Evolutionary conservation across 2,329 filamentous ascomycete species (phyloP).

Genomic region (Penicillium sp.): DNA sequence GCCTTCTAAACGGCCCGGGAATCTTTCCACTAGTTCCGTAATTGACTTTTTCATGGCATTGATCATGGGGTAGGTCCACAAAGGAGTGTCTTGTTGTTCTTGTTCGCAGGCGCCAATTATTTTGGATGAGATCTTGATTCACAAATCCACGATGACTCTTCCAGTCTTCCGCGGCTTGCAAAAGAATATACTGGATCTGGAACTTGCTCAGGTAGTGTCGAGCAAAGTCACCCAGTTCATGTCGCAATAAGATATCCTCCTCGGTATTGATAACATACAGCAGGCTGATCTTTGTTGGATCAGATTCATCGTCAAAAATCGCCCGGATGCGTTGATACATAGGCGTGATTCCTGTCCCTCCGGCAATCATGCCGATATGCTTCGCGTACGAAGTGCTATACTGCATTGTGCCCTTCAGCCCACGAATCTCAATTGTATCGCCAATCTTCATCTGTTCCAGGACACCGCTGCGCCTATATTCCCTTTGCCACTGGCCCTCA

Average conservation of each 20-base stretch:
- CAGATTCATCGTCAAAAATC: constrained; percentile 63
- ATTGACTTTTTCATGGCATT: constrained; percentile 58
- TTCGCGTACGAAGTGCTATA: constrained; percentile 34
- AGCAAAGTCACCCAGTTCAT: constrained; percentile 59
- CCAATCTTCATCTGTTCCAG: constrained; percentile 28
- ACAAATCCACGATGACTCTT: constrained; percentile 53
- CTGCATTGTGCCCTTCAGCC: constrained; percentile 41
- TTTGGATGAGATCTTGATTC: constrained; percentile 54
- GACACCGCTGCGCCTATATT: constrained; percentile 57
- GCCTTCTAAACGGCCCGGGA: constrained; percentile 52
- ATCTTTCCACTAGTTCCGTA: constrained; percentile 53
- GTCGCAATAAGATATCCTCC: constrained; percentile 63
- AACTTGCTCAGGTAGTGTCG: constrained; percentile 48
- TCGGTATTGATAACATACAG: constrained; percentile 65
- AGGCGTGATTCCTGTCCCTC: constrained; percentile 51
- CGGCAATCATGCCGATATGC: constrained; percentile 45
- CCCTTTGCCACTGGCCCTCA: constrained; percentile 64
- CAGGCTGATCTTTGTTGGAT: constrained; percentile 61
- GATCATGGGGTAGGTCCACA: constrained; percentile 66
- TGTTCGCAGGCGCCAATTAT: constrained; percentile 50
- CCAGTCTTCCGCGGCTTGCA: constrained; percentile 53
- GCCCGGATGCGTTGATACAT: constrained; percentile 67
- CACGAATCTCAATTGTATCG: constrained; percentile 39
- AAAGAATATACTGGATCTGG: constrained; percentile 59
- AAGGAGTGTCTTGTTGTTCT: constrained; percentile 57